A percentile compares a stretch with the other conserved stretches of the same genome.
These are phyloP conservation scores for Lentinula sp. DNA, from an alignment of 768 basidiomycete genomes.

Conservation along the genomic window DNA sequence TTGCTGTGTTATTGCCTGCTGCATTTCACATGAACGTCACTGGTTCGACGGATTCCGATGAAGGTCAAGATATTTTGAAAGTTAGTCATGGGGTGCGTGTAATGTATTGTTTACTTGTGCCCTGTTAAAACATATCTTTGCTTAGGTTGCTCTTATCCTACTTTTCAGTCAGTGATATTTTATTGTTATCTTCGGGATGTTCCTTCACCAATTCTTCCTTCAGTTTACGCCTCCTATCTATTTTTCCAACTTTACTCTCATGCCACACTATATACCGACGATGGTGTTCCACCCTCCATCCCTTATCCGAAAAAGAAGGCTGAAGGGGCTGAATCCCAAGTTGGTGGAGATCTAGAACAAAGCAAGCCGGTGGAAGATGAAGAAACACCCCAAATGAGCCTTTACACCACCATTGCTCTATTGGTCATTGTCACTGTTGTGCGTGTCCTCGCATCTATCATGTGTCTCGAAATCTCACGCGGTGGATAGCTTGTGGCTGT, in stretches of 20 bases:
- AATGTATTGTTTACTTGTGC: background rate
- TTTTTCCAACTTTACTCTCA: slow-evolving; percentile 78
- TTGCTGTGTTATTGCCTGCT: slow-evolving; percentile 72
- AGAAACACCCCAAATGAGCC: slow-evolving; percentile 50
- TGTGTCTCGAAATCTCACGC: background rate
- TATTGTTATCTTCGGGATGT: slow-evolving; percentile 50
- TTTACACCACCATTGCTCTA: slow-evolving; percentile 46
- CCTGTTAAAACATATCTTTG: background rate
- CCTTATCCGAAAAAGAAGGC: slow-evolving; percentile 20
- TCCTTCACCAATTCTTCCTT: slow-evolving; percentile 23
- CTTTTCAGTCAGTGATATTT: slow-evolving; percentile 37
- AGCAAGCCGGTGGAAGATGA: slow-evolving; percentile 33
- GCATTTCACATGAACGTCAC: slow-evolving; percentile 63
- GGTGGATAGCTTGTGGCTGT: slow-evolving; percentile 50
- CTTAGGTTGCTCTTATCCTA: background rate
- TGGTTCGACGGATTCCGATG: slow-evolving; percentile 14
- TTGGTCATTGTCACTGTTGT: slow-evolving; percentile 62
- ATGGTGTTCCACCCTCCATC: slow-evolving; percentile 26
- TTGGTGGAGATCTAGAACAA: slow-evolving; percentile 11
- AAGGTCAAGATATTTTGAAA: slow-evolving; percentile 44
- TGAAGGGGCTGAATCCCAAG: background rate
- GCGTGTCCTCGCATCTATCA: slow-evolving; percentile 23
- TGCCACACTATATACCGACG: slow-evolving; percentile 57
- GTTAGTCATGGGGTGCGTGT: slow-evolving; percentile 68
- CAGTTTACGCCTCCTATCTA: slow-evolving; percentile 74